Evolutionary conservation across 768 basidiomycete species (phyloP).

Genomic region (Dioszegia hungarica): DNA sequence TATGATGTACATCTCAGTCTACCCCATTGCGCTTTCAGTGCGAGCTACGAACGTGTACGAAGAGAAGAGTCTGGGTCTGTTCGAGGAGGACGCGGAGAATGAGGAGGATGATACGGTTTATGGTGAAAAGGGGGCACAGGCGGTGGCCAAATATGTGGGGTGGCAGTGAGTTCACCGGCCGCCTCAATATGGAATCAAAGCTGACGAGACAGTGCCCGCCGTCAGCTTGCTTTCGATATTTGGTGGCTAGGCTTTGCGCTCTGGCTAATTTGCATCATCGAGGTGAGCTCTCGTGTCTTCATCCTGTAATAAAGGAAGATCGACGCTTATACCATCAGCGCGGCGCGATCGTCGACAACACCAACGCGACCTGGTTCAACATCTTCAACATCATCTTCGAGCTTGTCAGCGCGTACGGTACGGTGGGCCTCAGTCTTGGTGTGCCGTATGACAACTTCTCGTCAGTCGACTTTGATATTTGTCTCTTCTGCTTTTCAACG

Average conservation of each 20-base stretch:
- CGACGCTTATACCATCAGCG: slow-evolving; percentile 52
- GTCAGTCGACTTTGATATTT: slow-evolving; percentile 10
- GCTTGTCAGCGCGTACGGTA: slow-evolving; percentile 49
- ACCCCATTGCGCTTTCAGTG: slow-evolving; percentile 54
- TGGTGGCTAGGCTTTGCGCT: slow-evolving; percentile 89
- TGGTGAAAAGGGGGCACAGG: slow-evolving; percentile 33
- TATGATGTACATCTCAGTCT: slow-evolving; percentile 64
- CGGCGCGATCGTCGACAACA: slow-evolving; percentile 57
- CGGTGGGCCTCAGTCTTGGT: slow-evolving; percentile 78
- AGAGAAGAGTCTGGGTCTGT: slow-evolving; percentile 82
- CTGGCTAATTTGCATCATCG: slow-evolving; percentile 87
- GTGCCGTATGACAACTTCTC: slow-evolving; percentile 57
- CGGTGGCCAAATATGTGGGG: slow-evolving; percentile 47
- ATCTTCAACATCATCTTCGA: slow-evolving; percentile 63
- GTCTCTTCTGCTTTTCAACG: neutral
- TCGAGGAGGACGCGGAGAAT: slow-evolving; percentile 53
- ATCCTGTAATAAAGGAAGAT: neutral
- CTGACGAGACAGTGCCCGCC: slow-evolving; percentile 28
- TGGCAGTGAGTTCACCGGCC: slow-evolving; percentile 40
- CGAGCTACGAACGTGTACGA: slow-evolving; percentile 75
- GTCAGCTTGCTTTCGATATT: slow-evolving; percentile 92
- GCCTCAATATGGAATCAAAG: neutral
- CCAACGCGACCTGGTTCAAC: slow-evolving; percentile 67
- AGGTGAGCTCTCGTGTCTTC: slow-evolving; percentile 62
- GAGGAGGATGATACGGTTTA: slow-evolving; percentile 48